A percentile compares a stretch with the other conserved stretches of the same genome.
phyloP scores from a whole-genome alignment of 106 monocot species.

The Xerophyta viscosa region DNA sequence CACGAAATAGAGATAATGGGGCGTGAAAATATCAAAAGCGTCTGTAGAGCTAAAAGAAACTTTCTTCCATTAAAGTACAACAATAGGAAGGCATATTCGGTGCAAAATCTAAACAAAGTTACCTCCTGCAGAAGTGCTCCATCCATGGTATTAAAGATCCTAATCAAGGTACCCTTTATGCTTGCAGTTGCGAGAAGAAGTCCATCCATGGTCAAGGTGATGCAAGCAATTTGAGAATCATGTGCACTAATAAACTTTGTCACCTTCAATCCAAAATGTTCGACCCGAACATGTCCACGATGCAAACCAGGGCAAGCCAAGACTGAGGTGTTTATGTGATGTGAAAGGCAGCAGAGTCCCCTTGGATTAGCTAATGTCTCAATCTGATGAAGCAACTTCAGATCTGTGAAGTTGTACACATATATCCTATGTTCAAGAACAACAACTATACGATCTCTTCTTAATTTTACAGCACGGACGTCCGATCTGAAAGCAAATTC shows the following conservation, averaged over 20 bases:
- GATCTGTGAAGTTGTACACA: conserved; percentile 67
- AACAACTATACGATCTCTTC: conserved; percentile 66
- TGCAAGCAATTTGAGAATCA: conserved; percentile 76
- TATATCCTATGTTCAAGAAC: conserved; percentile 88
- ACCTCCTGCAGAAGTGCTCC: conserved; percentile 91
- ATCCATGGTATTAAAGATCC: conserved; percentile 99
- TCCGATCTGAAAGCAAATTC: conserved; percentile 86
- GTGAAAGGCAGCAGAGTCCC: conserved; percentile 85
- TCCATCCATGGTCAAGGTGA: conserved; percentile 80
- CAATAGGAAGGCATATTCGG: too few species aligned
- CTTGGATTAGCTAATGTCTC: conserved; percentile 76
- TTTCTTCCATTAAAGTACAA: too few species aligned
- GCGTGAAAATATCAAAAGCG: too few species aligned
- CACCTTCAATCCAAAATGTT: conserved; percentile 86
- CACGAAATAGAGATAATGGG: too few species aligned
- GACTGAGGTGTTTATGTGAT: conserved; percentile 66
- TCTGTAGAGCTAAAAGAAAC: too few species aligned
- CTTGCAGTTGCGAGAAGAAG: conserved; percentile 94
- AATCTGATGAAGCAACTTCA: conserved; percentile 88
- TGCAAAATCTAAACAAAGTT: neutral
- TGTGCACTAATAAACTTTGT: conserved; percentile 79
- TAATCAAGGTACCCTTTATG: conserved; percentile 82
- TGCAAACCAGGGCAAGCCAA: conserved; percentile 74
- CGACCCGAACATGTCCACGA: conserved; percentile 66
- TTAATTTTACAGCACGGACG: conserved; percentile 65